A percentile compares a stretch with the other conserved stretches of the same genome.
phyloP scores from a whole-genome alignment of 768 basidiomycete species.

The Termitomyces bulborhizus region DNA sequence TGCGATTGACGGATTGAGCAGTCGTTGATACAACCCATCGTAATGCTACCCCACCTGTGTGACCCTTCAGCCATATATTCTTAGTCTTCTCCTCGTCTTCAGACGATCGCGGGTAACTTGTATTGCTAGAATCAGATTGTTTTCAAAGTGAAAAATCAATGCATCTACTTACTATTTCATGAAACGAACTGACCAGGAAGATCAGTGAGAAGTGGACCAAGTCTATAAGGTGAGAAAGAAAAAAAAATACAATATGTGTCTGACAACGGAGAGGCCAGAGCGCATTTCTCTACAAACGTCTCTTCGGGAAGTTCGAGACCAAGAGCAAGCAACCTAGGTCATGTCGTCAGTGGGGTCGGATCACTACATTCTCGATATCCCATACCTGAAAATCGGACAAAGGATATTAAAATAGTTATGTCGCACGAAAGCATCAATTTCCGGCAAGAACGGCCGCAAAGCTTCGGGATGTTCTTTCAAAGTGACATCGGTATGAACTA shows the following conservation, averaged over 20 bases:
- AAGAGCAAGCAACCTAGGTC: conserved; percentile 26
- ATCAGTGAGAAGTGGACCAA: conserved; percentile 19
- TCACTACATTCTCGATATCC: conserved; percentile 16
- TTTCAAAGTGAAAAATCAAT: conserved; percentile 11
- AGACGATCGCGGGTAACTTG: conserved; percentile 33
- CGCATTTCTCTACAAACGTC: conserved; percentile 31
- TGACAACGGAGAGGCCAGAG: conserved; percentile 23
- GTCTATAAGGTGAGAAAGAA: not conserved
- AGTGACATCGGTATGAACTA: conserved; percentile 28
- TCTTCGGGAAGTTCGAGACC: conserved; percentile 42
- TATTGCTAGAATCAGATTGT: conserved; percentile 20
- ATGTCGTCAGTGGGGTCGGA: not conserved
- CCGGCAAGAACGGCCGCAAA: conserved; percentile 28
- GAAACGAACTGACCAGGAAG: conserved; percentile 34
- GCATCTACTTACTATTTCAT: conserved; percentile 38
- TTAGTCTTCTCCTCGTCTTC: conserved; percentile 37
- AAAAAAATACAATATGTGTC: conserved; percentile 28
- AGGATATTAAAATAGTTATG: conserved; percentile 32
- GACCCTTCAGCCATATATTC: conserved; percentile 46
- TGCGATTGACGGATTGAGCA: not conserved
- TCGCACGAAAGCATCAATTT: conserved; percentile 26
- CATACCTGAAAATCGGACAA: conserved; percentile 36
- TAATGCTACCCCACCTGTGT: conserved; percentile 28
- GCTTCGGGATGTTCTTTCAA: conserved; percentile 28
- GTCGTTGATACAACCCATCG: too few relatives aligned